A percentile compares a stretch with the other conserved stretches of the same genome.
Conservation (phyloP, 2,329 filamentous ascomycete genomes). For the Monilinia laxa region DNA sequence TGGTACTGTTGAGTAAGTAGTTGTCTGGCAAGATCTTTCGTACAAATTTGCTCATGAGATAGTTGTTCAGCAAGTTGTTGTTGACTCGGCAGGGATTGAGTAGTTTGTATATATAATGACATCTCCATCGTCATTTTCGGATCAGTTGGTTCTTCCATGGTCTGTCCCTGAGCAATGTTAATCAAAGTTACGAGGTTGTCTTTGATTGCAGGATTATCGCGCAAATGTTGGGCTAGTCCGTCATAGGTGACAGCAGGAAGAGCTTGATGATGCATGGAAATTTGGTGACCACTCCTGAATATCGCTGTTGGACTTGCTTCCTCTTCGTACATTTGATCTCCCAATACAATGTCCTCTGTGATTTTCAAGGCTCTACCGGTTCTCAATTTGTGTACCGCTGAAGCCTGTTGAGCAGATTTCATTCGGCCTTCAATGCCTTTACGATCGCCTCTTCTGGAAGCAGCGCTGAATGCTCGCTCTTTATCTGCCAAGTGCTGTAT, state of each 20-base stretch:
- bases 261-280: constrained; percentile 49
- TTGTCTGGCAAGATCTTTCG: too few relatives aligned
- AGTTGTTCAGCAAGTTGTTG: too few relatives aligned
- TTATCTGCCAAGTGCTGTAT: constrained; percentile 59
- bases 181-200: not conserved
- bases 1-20: too few relatives aligned
- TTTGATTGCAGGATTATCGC: not conserved
- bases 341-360: constrained; percentile 80
- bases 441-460: constrained; percentile 81
- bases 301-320: constrained; percentile 38
- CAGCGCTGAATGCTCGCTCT: constrained; percentile 88
- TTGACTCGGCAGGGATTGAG: not conserved
- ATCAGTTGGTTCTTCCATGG: not conserved
- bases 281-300: constrained; percentile 64
- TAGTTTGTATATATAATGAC: not conserved
- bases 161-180: not conserved
- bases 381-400: constrained; percentile 84
- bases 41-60: too few relatives aligned
- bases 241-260: constrained; percentile 23
- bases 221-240: not conserved
- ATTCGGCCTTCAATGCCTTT: constrained; percentile 77
- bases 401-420: constrained; percentile 82
- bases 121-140: not conserved
- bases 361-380: constrained; percentile 81
- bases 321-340: constrained; percentile 96